Conservation (phyloP, 768 basidiomycete species). For the Pleurotus sapidus region DNA sequence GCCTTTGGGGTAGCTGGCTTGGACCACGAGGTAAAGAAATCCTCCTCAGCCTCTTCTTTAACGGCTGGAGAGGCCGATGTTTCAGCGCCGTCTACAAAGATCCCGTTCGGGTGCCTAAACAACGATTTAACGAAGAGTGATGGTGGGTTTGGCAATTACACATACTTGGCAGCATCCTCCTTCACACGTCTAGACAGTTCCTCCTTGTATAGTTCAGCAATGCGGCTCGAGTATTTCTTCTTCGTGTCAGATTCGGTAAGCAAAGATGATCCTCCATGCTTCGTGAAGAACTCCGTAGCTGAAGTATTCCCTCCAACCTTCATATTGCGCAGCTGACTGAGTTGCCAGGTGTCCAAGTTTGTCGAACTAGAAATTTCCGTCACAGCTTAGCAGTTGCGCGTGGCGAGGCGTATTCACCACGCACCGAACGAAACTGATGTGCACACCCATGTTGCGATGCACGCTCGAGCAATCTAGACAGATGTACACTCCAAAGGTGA, state of each 20-base stretch:
- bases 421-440: constrained; percentile 95
- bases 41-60: constrained; percentile 63
- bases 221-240: constrained; percentile 84
- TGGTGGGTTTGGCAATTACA: background rate
- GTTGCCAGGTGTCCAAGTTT: constrained; percentile 93
- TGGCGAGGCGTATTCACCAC: constrained; percentile 16
- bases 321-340: constrained; percentile 89
- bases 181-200: constrained; percentile 78
- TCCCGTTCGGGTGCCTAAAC: constrained; percentile 69
- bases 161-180: constrained; percentile 71
- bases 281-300: constrained; percentile 85
- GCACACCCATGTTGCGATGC: constrained; percentile 97
- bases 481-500: constrained; percentile 95
- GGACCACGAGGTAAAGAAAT: constrained; percentile 98
- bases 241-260: constrained; percentile 75
- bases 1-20: constrained; percentile 68
- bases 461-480: constrained; percentile 95
- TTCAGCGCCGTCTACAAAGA: constrained; percentile 82
- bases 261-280: constrained; percentile 75
- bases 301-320: constrained; percentile 92
- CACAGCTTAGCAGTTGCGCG: background rate
- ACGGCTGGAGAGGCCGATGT: constrained; percentile 31
- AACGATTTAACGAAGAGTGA: constrained; percentile 5
- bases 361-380: constrained; percentile 65
- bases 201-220: constrained; percentile 89